Conservation (phyloP, 306 rosid genomes). For the Mimosa pudica region DNA sequence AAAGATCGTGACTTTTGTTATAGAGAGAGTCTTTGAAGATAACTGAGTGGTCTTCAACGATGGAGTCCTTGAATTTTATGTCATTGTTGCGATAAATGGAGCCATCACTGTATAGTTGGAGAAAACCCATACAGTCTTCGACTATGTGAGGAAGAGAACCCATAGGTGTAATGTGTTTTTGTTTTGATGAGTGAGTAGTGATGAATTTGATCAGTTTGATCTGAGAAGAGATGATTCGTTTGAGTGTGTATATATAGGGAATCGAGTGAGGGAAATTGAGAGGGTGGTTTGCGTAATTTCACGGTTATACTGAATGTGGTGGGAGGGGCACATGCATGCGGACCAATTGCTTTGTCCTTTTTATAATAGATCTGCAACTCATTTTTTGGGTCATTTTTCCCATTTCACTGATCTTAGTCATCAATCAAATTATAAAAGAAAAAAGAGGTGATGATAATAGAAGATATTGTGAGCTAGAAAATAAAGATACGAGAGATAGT, state of each 20-base stretch:
- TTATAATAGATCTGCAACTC: too few species aligned
- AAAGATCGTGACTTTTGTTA: conserved; percentile 51
- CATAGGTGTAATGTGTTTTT: conserved; percentile 40
- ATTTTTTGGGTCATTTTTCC: too few species aligned
- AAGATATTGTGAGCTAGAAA: too few species aligned
- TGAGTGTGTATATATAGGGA: neutral
- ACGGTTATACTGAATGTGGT: neutral
- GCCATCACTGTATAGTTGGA: conserved; percentile 84
- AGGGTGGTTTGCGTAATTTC: conserved; percentile 13
- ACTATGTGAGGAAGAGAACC: conserved; percentile 72
- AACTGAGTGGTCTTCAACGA: conserved; percentile 52
- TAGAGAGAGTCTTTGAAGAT: conserved; percentile 56
- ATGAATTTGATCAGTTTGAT: neutral
- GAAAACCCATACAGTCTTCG: conserved; percentile 94
- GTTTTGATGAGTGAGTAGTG: neutral
- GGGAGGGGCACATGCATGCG: conserved; percentile 6
- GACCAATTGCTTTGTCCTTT: neutral
- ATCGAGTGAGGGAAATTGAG: neutral
- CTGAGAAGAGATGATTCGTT: neutral
- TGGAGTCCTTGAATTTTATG: conserved; percentile 49
- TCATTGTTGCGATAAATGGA: conserved; percentile 57
- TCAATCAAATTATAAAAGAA: too few species aligned
- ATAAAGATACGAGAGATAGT: too few species aligned
- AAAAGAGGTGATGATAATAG: too few species aligned
- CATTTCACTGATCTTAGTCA: too few species aligned